These are phyloP conservation scores for Talaromyces rugulosus DNA, from an alignment of 2,329 filamentous ascomycete species.

Conservation along the genomic window DNA sequence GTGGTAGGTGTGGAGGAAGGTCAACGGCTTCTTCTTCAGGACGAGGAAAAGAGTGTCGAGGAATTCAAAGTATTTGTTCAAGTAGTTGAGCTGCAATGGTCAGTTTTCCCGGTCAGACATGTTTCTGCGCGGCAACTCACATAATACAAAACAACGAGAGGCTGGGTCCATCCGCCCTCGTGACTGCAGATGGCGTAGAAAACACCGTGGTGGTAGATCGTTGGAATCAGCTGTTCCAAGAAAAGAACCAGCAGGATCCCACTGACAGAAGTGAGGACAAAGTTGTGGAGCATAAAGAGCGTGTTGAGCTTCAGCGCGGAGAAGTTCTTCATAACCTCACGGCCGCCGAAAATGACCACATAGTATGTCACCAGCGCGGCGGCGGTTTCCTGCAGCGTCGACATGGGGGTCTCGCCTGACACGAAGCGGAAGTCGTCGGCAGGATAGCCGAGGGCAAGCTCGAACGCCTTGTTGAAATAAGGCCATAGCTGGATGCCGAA, in stretches of 20 bases:
- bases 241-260: constrained; percentile 76
- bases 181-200: constrained; percentile 79
- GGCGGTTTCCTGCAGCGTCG: constrained; percentile 77
- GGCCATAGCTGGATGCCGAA: constrained; percentile 93
- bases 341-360: constrained; percentile 84
- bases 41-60: constrained; percentile 95
- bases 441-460: constrained; percentile 71
- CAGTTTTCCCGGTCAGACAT: constrained; percentile 28
- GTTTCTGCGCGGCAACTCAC: constrained; percentile 52
- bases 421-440: constrained; percentile 82
- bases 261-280: constrained; percentile 85
- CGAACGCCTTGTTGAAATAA: constrained; percentile 84
- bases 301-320: constrained; percentile 80
- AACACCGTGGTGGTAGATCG: constrained; percentile 71
- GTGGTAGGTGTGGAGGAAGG: constrained; percentile 99
- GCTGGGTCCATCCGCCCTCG: constrained; percentile 88
- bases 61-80: constrained; percentile 95
- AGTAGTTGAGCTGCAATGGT: constrained; percentile 76
- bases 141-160: constrained; percentile 92
- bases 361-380: constrained; percentile 87
- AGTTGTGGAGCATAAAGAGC: constrained; percentile 94
- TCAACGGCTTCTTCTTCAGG: constrained; percentile 98
- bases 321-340: constrained; percentile 85
- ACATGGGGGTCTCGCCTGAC: constrained; percentile 79
- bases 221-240: constrained; percentile 85